Base-by-base conservation (phyloP, 495 filamentous ascomycete genomes). In the Parmelia sp. region DNA sequence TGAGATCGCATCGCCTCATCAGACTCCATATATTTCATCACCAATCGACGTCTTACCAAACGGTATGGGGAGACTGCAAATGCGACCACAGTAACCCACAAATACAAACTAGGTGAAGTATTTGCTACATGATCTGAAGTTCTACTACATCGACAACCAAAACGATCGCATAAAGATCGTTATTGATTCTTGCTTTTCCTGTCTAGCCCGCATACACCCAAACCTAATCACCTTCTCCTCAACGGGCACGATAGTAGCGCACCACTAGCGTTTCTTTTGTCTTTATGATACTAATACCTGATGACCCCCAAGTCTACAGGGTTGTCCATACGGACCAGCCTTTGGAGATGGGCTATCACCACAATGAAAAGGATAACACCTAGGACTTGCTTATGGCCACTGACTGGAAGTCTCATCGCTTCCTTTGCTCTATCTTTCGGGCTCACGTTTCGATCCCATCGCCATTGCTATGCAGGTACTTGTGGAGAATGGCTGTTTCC, bases 401-500 rank as follows among this genome's bases (percentile, higher is more conserved):
- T 74, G 8, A 63, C 72, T 11, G 69, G 62, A 45, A 72, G 62
- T 47, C 66, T 74, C 12, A 55, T 71, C 1, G 56, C 65, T 37
- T 70, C 67, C n/a, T 74, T 74, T 58, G 73, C 67, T 10, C 63
- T 74, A 4, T 74, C 72, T 23, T 68, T 74, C 19, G 72, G 66
- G n/a, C 66, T 74, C 11, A 74, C 73, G 1, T 74, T 70, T 58
- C 66, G 72, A 57, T 74, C 73, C 23, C 59, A 74, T 57, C 68
- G 69, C 63, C 70, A 74, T 53, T 74, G 73, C 63, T 74, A 70
- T 65, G 72, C 73, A 37, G 73, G 68, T 33, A 67, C 65, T 14
- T 74, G 73, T 55, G 72, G 73, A n/a, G 73, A 74, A 51, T 69
- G 71, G 61, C 65, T 73, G 4, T 74, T 74, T 36, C 73, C 73